Conservation (phyloP, 2,329 filamentous ascomycete species). For the Hypocreales sp. region DNA sequence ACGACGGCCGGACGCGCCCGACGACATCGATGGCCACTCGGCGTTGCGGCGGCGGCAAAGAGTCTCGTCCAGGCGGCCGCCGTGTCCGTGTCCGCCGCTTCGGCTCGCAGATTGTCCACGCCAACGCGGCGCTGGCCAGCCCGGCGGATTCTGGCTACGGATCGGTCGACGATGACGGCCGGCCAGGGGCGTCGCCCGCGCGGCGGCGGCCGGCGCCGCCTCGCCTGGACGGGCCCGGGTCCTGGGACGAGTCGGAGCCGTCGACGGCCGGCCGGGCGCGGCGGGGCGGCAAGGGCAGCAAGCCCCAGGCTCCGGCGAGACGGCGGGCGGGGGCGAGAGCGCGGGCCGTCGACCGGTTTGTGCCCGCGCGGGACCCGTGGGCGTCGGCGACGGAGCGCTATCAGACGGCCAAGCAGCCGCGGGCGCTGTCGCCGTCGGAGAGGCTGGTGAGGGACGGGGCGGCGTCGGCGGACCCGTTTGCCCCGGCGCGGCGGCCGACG, state of each 20-base stretch:
- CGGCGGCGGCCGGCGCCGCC: not conserved
- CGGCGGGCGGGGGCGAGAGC: conserved; percentile 1
- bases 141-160: conserved; percentile 14
- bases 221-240: conserved; percentile 3
- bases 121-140: no score
- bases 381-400: conserved; percentile 26
- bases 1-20: no score
- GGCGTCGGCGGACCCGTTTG: conserved; percentile 11
- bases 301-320: no score
- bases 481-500: conserved; percentile 8
- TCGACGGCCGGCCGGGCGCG: no score
- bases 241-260: conserved; percentile 1
- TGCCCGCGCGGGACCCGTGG: conserved; percentile 24
- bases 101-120: no score
- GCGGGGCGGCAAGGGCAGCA: no score
- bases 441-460: conserved; percentile 23
- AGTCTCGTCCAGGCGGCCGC: no score
- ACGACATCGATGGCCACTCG: no score
- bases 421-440: conserved; percentile 27
- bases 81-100: no score
- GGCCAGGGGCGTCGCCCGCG: not conserved
- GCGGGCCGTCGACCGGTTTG: conserved; percentile 30
- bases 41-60: no score
- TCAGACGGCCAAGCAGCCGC: conserved; percentile 24
- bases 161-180: conserved; percentile 9